phyloP scores from a whole-genome alignment of 1,284 basidiomycete species.

The Rhodotorula sp. region DNA sequence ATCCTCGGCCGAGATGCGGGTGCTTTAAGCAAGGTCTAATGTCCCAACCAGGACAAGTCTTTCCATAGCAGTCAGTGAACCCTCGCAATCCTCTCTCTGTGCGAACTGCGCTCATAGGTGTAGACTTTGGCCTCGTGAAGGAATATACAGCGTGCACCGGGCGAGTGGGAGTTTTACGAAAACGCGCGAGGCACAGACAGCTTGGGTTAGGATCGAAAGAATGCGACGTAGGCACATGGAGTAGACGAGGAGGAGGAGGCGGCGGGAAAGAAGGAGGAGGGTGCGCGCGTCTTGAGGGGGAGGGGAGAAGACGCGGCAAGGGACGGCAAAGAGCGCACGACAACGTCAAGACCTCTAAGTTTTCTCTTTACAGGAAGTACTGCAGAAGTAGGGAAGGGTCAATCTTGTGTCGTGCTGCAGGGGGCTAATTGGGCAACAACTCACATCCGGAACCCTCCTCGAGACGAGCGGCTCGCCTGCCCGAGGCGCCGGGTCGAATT shows the following conservation, averaged over 20 bases:
- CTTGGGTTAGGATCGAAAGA: neutral
- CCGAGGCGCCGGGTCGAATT: conserved; percentile 98
- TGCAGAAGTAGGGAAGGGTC: neutral
- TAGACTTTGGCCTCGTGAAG: neutral
- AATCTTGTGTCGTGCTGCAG: neutral
- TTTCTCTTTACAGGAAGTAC: conserved; percentile 36
- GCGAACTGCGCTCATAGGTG: neutral
- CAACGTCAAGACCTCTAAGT: neutral
- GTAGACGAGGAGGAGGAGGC: neutral
- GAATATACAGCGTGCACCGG: neutral
- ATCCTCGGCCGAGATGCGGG: too few species aligned
- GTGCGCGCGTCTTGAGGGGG: neutral
- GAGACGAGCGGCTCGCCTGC: conserved; percentile 98
- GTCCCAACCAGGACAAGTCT: too few species aligned
- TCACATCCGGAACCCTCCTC: conserved; percentile 84
- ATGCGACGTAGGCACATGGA: neutral
- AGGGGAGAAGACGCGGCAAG: neutral
- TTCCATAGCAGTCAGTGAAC: too few species aligned
- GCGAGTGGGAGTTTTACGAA: neutral
- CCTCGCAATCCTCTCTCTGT: neutral
- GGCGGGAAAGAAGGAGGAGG: neutral
- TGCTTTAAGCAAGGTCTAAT: too few species aligned
- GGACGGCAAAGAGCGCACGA: neutral
- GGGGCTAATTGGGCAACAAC: neutral
- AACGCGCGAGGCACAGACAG: conserved; percentile 2